Percentiles rank a stretch among this genome's conserved stretches.
These are phyloP conservation scores for Mycena amicta DNA, from an alignment of 768 basidiomycete genomes.

Conservation along the genomic window DNA sequence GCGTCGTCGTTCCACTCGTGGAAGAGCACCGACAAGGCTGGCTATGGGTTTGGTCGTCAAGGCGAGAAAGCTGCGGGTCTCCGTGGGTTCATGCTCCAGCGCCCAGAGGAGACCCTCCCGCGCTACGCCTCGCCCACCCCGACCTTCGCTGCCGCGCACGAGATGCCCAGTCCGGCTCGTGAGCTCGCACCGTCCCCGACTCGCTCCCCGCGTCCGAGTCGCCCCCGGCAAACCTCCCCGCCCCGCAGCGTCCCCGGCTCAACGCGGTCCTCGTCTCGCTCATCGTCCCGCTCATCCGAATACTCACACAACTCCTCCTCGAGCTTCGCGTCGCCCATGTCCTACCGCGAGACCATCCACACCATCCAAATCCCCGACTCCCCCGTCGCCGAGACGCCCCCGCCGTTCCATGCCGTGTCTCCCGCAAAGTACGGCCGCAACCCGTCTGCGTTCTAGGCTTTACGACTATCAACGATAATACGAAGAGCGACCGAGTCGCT, in stretches of 20 bases:
- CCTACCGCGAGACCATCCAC: conserved; percentile 29
- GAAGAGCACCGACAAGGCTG: conserved; percentile 42
- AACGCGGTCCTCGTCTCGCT: conserved; percentile 9
- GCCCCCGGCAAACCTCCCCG: conserved; percentile 1
- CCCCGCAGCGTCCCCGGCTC: conserved; percentile 2
- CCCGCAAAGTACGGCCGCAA: conserved; percentile 12
- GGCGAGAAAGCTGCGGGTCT: conserved; percentile 77
- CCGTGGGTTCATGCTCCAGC: conserved; percentile 56
- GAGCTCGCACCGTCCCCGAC: neutral
- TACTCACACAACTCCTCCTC: conserved; percentile 37
- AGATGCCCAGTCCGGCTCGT: neutral
- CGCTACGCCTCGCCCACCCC: conserved; percentile 48
- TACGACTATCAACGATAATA: neutral
- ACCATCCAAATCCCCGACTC: conserved; percentile 17
- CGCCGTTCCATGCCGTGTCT: conserved; percentile 9
- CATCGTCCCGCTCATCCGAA: conserved; percentile 15
- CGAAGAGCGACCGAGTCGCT: neutral
- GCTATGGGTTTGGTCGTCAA: conserved; percentile 79
- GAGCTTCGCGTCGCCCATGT: conserved; percentile 41
- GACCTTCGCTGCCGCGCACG: conserved; percentile 4
- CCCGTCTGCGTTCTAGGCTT: conserved; percentile 15
- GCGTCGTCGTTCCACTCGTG: conserved; percentile 23
- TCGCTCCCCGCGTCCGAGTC: neutral
- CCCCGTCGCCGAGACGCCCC: conserved; percentile 13
- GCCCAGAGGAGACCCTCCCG: conserved; percentile 59